These are phyloP conservation scores for Salvia miltiorrhiza DNA, from an alignment of 257 asterid species.

Conservation along the genomic window DNA sequence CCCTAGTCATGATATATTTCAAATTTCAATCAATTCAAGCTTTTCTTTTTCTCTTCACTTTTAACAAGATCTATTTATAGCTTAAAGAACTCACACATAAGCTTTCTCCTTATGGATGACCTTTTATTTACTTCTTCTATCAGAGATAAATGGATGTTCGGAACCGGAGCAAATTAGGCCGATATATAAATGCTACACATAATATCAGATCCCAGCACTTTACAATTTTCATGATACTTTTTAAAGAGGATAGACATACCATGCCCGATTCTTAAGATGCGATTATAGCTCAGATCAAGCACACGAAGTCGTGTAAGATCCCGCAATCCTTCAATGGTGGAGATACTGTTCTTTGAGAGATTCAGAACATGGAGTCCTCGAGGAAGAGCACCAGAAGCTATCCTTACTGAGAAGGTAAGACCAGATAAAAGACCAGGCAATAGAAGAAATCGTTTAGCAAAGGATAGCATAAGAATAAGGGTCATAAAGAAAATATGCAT, in stretches of 20 bases:
- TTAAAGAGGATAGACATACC: slow-evolving; percentile 46
- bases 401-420: slow-evolving; percentile 52
- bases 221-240: not conserved
- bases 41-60: slow-evolving; percentile 4
- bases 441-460: slow-evolving; percentile 10
- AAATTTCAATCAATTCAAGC: not conserved
- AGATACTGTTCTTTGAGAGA: slow-evolving; percentile 82
- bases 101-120: not conserved
- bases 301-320: slow-evolving; percentile 93
- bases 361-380: slow-evolving; percentile 89
- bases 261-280: slow-evolving; percentile 83
- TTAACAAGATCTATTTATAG: not conserved
- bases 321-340: slow-evolving; percentile 85
- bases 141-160: slow-evolving; percentile 5
- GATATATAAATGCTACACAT: not conserved
- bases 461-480: not conserved
- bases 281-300: slow-evolving; percentile 93
- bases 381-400: slow-evolving; percentile 93
- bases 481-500: slow-evolving; percentile 1
- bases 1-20: not conserved
- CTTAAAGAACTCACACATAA: not conserved
- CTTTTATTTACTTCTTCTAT: not conserved
- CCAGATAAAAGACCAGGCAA: slow-evolving; percentile 19
- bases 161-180: not conserved
- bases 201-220: not conserved